Base-by-base conservation (phyloP, 176 grass and related monocot species). In the Tillandsia fasciculata region DNA sequence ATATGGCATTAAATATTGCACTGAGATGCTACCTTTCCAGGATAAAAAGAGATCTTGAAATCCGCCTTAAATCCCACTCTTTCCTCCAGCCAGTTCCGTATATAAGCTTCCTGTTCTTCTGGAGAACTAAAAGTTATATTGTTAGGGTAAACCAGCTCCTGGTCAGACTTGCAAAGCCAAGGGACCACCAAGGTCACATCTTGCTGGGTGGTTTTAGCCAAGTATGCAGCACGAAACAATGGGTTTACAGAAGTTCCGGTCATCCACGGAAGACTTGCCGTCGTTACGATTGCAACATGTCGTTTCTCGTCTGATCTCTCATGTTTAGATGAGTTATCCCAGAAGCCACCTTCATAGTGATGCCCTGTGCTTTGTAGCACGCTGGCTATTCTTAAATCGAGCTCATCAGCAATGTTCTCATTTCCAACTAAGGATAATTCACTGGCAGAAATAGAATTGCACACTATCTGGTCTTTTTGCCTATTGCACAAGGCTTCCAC, bases 221-320 rank as follows among this genome's bases (percentile, higher is more conserved):
- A 66, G 78, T 92, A 97, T 69, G 93, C 89, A 85, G 93, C 93
- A 78, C 81, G 79, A 67, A 97, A 97, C 73, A 96, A 65, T 64
- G 89, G 93, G 78, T 97, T 97, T 11, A 97, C 87, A 68, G 93
- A 79, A 82, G 93, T 97, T 61, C 93, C 93, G 51, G 93, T 97
- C 93, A 97, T 87, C 93, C 93, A 97, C 72, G 93, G 93, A 77
- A 97, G 86, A 72, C 93, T 97, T 67, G 89, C 89, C 50, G 93
- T 97, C 52, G 86, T 97, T 56, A 97, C 77, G 72, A 97, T 92
- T 49, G 93, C 86, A 84, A 97, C 66, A 84, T 92, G 89, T 7
- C 83, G 79, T 48, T 85, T 89, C 66, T 80, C 76, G 59, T 92
- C 85, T 65, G 65, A 69, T 53, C 72, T 70, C 51, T 84, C 71